Evolutionary conservation across 106 monocot genomes (phyloP).

Genomic region (Dioscorea zingiberensis): DNA sequence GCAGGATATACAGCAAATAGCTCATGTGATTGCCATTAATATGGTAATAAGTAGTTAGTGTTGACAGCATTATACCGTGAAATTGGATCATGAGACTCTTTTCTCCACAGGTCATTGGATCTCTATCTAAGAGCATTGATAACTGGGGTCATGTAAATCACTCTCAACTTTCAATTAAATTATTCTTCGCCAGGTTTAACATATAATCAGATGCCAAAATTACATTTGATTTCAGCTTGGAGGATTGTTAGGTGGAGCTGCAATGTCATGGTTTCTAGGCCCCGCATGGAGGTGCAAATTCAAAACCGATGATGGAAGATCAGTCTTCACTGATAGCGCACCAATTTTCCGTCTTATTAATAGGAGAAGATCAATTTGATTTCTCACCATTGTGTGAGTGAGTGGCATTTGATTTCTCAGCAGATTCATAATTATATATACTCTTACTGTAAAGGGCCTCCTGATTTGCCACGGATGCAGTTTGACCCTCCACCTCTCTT

Average conservation of each 20-base stretch:
- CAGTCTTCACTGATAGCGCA: slow-evolving; percentile 43
- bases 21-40: slow-evolving; percentile 58
- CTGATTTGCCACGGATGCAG: no score
- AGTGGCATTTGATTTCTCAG: no score
- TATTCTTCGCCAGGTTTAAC: neutral
- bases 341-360: slow-evolving; percentile 46
- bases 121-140: slow-evolving; percentile 58
- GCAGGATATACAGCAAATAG: slow-evolving; percentile 47
- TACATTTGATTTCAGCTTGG: slow-evolving; percentile 54
- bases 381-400: no score
- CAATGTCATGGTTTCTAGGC: slow-evolving; percentile 71
- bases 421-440: no score
- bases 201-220: neutral
- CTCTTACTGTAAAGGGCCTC: no score
- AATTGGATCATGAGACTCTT: neutral
- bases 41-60: slow-evolving; percentile 35
- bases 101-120: slow-evolving; percentile 56
- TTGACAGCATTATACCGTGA: neutral
- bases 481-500: no score
- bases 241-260: slow-evolving; percentile 86
- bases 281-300: slow-evolving; percentile 57
- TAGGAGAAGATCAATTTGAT: slow-evolving; percentile 2
- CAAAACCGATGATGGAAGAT: slow-evolving; percentile 34
- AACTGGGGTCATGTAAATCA: slow-evolving; percentile 94
- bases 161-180: neutral